These are phyloP conservation scores for Scedosporium minutisporum DNA, from an alignment of 2,329 filamentous ascomycete species.

Conservation along the genomic window DNA sequence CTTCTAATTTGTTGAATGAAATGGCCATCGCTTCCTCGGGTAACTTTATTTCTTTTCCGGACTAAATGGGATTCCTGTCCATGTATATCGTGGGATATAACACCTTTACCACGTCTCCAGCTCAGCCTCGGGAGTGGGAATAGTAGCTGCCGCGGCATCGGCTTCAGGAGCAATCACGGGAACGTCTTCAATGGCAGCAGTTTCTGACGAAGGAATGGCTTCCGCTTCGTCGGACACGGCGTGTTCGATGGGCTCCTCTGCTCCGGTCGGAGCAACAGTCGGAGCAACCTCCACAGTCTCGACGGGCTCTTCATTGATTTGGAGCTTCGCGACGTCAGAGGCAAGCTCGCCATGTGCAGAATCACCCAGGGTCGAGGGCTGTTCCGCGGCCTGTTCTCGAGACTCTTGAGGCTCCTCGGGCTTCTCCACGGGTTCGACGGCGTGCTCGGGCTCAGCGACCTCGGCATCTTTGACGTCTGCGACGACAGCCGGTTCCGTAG, in stretches of 20 bases:
- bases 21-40: neutral
- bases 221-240: neutral
- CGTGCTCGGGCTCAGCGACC: neutral
- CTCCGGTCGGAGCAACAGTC: too few relatives aligned
- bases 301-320: constrained; percentile 9
- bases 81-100: neutral
- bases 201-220: neutral
- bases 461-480: neutral
- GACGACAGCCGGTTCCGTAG: constrained; percentile 6
- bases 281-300: constrained; percentile 5
- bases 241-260: neutral
- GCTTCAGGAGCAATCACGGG: neutral
- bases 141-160: neutral
- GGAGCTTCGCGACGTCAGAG: constrained; percentile 10
- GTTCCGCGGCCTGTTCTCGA: neutral
- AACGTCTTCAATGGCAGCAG: neutral
- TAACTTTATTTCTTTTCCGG: neutral
- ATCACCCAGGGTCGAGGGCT: too few relatives aligned
- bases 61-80: neutral
- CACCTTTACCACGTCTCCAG: neutral
- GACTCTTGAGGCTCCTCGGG: neutral
- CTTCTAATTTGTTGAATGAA: neutral
- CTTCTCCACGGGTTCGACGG: neutral
- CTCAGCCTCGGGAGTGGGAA: neutral
- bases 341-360: constrained; percentile 5